Evolutionary conservation across 345 rosid species (phyloP).

Genomic region (Microthlaspi erraticum): DNA sequence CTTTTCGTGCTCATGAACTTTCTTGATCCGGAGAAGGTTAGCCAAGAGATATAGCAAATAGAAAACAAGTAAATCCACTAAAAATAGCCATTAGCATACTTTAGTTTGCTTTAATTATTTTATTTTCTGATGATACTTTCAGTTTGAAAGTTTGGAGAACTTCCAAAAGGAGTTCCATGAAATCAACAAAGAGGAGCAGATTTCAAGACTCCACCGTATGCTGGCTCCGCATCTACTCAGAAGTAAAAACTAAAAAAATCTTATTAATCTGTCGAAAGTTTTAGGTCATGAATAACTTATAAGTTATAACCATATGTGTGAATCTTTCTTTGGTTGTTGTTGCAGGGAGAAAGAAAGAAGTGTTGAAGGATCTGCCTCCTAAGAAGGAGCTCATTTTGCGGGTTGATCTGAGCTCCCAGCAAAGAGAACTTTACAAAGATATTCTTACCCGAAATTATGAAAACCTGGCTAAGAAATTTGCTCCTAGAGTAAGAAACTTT

Average conservation of each 20-base stretch:
- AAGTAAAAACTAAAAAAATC: slow-evolving; percentile 56
- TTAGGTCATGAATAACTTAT: too few relatives aligned
- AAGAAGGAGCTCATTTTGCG: slow-evolving; percentile 94
- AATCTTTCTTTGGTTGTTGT: slow-evolving; percentile 27
- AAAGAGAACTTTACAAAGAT: slow-evolving; percentile 84
- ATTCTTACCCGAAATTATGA: slow-evolving; percentile 79
- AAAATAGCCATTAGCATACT: background rate
- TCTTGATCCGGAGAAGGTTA: slow-evolving; percentile 92
- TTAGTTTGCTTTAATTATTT: background rate
- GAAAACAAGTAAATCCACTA: background rate
- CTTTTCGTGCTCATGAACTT: slow-evolving; percentile 98
- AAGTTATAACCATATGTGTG: background rate
- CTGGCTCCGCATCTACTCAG: slow-evolving; percentile 90
- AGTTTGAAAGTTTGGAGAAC: slow-evolving; percentile 88
- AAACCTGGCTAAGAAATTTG: slow-evolving; percentile 64
- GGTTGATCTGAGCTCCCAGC: slow-evolving; percentile 77
- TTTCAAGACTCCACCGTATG: slow-evolving; percentile 84
- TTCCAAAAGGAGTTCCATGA: slow-evolving; percentile 85
- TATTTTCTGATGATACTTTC: slow-evolving; percentile 39
- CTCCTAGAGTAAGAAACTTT: slow-evolving; percentile 54
- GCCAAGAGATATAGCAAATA: slow-evolving; percentile 35
- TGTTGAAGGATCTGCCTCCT: slow-evolving; percentile 82
- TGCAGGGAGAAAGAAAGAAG: slow-evolving; percentile 92
- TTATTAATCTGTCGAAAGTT: slow-evolving; percentile 10
- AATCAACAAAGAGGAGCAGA: slow-evolving; percentile 89